Base-by-base conservation (phyloP, 2,329 filamentous ascomycete species). In the Phaeophleospora eucalypticola region DNA sequence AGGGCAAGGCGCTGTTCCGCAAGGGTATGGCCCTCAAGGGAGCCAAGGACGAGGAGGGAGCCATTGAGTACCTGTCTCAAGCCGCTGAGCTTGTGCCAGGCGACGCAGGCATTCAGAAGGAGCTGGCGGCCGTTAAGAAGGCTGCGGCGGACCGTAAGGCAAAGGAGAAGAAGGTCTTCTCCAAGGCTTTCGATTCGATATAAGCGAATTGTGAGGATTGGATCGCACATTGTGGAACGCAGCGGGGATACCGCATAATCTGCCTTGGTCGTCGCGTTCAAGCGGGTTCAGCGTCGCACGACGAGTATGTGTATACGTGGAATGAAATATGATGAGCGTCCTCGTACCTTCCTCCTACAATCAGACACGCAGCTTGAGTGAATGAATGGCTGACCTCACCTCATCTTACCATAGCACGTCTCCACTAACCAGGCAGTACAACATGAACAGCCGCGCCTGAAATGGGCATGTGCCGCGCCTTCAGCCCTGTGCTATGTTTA, bases 131-230 rank as follows among this genome's bases (percentile, higher is more conserved):
- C n/a, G 82, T 93, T 43, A 95, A 90, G 80, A 84, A 84, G 73
- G 81, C 78, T 60, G 79, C 86, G 19, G 77, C 81, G 9, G 86
- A 84, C 48, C 79, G 85, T 52, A 78, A 82, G 52, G 86, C 86
- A 66, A 95, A 90, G 80, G 88, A 96, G 76, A 94, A 90, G 80
- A 88, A 87, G 59, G 86, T 84, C 4, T 95, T 91, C 67, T 87
- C 86, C 74, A 97, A 95, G 74, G 93, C 94, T 71, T 97, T 97
- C 65, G 68, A 74, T 34, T 83, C 63, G 69, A 41, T 4, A 17
- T 6, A 19, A 36, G 8, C 16, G 16, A 17, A 19, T 29, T 6
- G 6, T 29, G 24, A 6, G 7, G n/a, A n/a, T n/a, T n/a, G n/a
- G n/a, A n/a, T n/a, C n/a, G n/a, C n/a, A n/a, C n/a, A n/a, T n/a